Evolutionary conservation across 129 eudicot species (phyloP), one percentile per base, ranked within the genome.

Genomic region (Tagetes erecta): DNA sequence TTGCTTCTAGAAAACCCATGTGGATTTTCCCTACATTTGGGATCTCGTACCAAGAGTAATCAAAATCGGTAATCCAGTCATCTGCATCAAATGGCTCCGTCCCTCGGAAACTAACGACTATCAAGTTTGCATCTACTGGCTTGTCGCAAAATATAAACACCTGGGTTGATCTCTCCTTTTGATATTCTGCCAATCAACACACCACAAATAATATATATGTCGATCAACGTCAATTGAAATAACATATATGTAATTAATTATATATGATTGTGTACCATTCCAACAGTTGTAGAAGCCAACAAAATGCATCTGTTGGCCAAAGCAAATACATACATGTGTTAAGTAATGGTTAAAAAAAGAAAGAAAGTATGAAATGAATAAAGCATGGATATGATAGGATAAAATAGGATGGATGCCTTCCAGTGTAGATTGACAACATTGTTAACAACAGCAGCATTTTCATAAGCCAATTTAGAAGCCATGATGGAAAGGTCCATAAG

Each of bases 1-100:
- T 70, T 68, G 97, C 98, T 86, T 94, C 96, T 46, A 94, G 73
- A 70, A 94, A 94, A 47, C 98, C 98, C 91, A 88, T 82, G 77
- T 94, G 98, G 67, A 94, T 82, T 85, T 86, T 94, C 42, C 98
- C 98, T 42, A 91, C 33, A 53, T 78, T 64, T 30, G 96, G 97
- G 38, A 94, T 79, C 47, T 90, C 91, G 35, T 88, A 91, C 98
- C 98, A 94, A 73, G 98, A 94, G 80, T 84, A 86, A 67, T 94
- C 97, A 35, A 94, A 88, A 78, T 94, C 97, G 0, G 97, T 88
- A 70, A 84, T 85, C 98, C 98, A 94, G 49, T 86, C 98, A 59
- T 88, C 88, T 38, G 93, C 96, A 72, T 90, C 97, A 67, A 88
- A 94, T 4, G 97, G 98, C 86, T 94, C 98, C 4, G 97, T 94